phyloP scores from a whole-genome alignment of 257 asterid genomes.

The Penstemon barbatus region DNA sequence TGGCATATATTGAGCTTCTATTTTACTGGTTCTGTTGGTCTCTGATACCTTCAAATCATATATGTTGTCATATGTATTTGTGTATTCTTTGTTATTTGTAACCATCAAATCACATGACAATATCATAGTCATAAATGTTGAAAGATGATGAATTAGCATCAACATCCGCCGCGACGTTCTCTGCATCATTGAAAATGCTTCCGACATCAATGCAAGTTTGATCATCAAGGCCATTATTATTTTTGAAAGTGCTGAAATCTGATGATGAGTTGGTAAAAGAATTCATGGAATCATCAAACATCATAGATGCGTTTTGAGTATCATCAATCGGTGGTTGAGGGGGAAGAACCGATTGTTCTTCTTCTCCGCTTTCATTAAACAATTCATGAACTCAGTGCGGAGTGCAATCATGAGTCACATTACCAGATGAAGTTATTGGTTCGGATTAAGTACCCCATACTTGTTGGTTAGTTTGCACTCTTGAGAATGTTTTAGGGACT shows the following conservation, averaged over 20 bases:
- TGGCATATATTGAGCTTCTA: background rate
- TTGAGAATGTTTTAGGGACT: background rate
- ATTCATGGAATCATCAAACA: slow-evolving; percentile 30
- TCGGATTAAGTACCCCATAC: background rate
- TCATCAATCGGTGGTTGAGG: background rate
- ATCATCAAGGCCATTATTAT: slow-evolving; percentile 2
- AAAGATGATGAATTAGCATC: slow-evolving; percentile 1
- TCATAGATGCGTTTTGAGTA: too few relatives aligned
- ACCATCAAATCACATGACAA: background rate
- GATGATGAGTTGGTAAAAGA: slow-evolving; percentile 23
- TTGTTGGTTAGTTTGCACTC: background rate
- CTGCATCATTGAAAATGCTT: slow-evolving; percentile 37
- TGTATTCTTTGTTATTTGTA: background rate
- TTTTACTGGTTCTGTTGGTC: background rate
- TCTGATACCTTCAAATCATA: too few relatives aligned
- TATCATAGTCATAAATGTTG: background rate
- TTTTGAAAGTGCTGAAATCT: background rate
- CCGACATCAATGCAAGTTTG: slow-evolving; percentile 14
- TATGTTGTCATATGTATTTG: too few relatives aligned
- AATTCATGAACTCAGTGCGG: slow-evolving; percentile 3
- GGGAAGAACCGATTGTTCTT: background rate
- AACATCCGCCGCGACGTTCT: slow-evolving; percentile 28
- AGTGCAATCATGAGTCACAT: slow-evolving; percentile 1
- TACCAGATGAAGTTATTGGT: slow-evolving; percentile 23
- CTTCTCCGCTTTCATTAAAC: slow-evolving; percentile 6